phyloP scores from a whole-genome alignment of 2,329 filamentous ascomycete species.

The Botrytis squamosa region DNA sequence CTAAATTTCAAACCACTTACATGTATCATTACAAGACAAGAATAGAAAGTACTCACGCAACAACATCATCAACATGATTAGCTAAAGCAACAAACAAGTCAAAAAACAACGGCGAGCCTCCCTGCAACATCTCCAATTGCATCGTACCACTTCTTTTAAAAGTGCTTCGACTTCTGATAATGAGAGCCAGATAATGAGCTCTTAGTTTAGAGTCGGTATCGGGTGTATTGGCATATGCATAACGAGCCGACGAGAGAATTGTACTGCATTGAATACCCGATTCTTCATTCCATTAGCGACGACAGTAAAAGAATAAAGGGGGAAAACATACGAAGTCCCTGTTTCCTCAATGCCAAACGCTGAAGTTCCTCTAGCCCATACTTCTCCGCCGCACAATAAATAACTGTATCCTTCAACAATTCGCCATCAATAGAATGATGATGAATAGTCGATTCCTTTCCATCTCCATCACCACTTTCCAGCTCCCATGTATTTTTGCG shows the following conservation, averaged over 20 bases:
- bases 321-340: conserved; percentile 68
- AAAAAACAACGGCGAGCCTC: conserved; percentile 81
- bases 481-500: conserved; percentile 77
- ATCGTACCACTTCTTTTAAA: conserved; percentile 94
- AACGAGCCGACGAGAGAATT: conserved; percentile 83
- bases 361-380: conserved; percentile 84
- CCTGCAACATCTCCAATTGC: conserved; percentile 91
- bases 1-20: background rate
- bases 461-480: conserved; percentile 63
- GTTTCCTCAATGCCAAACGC: conserved; percentile 80
- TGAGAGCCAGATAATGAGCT: conserved; percentile 87
- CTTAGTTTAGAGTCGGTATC: conserved; percentile 88
- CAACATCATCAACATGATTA: conserved; percentile 78
- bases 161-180: conserved; percentile 81
- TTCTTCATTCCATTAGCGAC: conserved; percentile 53
- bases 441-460: conserved; percentile 66
- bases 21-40: background rate
- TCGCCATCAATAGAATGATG: conserved; percentile 63
- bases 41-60: conserved; percentile 48
- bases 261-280: conserved; percentile 87
- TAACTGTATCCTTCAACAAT: conserved; percentile 82
- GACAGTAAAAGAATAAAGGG: conserved; percentile 51
- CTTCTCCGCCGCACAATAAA: conserved; percentile 85
- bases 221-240: conserved; percentile 84
- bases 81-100: conserved; percentile 91